phyloP scores from a whole-genome alignment of 2,329 filamentous ascomycete species.

The Claviceps arundinis region DNA sequence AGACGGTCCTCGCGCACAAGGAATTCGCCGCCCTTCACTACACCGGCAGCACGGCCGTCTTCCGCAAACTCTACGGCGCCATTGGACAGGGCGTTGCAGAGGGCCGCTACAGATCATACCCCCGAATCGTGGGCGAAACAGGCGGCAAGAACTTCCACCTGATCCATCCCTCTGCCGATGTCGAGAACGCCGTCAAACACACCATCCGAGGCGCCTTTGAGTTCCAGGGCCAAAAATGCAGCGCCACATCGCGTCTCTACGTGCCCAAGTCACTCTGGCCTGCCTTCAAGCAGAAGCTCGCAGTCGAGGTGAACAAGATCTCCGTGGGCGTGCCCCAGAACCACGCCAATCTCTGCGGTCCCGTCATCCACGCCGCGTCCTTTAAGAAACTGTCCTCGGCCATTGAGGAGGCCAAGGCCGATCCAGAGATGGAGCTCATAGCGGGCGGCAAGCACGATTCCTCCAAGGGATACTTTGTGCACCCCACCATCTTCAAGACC shows the following conservation, averaged over 20 bases:
- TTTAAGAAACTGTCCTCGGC: slow-evolving; percentile 69
- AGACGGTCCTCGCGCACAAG: slow-evolving; percentile 59
- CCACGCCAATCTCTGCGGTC: slow-evolving; percentile 70
- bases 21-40: slow-evolving; percentile 89
- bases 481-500: slow-evolving; percentile 71
- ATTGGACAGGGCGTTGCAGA: slow-evolving; percentile 73
- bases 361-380: slow-evolving; percentile 69
- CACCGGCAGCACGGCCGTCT: slow-evolving; percentile 84
- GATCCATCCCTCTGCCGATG: slow-evolving; percentile 62
- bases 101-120: slow-evolving; percentile 73
- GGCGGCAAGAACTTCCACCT: slow-evolving; percentile 92
- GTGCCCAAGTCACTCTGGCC: slow-evolving; percentile 64
- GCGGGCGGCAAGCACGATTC: slow-evolving; percentile 66
- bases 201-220: slow-evolving; percentile 82
- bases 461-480: slow-evolving; percentile 68
- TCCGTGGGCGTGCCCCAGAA: slow-evolving; percentile 56
- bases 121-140: slow-evolving; percentile 79
- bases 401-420: slow-evolving; percentile 69
- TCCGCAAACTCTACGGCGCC: slow-evolving; percentile 76
- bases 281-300: slow-evolving; percentile 53
- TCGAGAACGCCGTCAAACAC: slow-evolving; percentile 66
- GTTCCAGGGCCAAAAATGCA: slow-evolving; percentile 87
- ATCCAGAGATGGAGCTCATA: slow-evolving; percentile 58
- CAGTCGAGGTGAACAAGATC: slow-evolving; percentile 55
- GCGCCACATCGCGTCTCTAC: slow-evolving; percentile 69